phyloP scores from a whole-genome alignment of 495 filamentous ascomycete species.

The Neurospora hispaniola region DNA sequence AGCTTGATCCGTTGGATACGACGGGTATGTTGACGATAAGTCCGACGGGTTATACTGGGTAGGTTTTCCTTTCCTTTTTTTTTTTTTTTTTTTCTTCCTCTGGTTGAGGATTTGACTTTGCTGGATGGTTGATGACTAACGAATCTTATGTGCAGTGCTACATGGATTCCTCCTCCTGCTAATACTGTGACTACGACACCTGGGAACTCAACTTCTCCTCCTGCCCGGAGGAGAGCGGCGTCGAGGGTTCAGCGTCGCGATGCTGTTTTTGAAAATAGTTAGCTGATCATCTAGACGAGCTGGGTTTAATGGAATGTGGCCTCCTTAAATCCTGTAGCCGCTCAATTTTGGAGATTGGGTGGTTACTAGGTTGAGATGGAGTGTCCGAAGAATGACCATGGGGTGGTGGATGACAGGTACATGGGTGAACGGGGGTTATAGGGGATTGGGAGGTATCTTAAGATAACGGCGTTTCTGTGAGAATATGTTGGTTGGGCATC shows the following conservation, averaged over 20 bases:
- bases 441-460: neutral
- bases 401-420: neutral
- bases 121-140: neutral
- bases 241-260: neutral
- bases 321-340: neutral
- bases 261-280: neutral
- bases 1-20: conserved; percentile 48
- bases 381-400: neutral
- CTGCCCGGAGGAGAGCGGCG: neutral
- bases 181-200: neutral
- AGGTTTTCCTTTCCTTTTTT: conserved; percentile 5
- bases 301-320: neutral
- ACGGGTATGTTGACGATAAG: conserved; percentile 36
- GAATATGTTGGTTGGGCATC: neutral
- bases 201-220: neutral
- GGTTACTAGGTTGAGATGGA: neutral
- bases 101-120: neutral
- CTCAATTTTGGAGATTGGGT: neutral
- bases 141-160: neutral
- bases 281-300: neutral
- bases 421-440: no score
- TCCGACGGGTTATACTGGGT: conserved; percentile 32
- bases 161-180: neutral
- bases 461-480: neutral
- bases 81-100: neutral